Conservation (phyloP, 2,329 filamentous ascomycete species). For the Pseudogymnoascus sp. region DNA sequence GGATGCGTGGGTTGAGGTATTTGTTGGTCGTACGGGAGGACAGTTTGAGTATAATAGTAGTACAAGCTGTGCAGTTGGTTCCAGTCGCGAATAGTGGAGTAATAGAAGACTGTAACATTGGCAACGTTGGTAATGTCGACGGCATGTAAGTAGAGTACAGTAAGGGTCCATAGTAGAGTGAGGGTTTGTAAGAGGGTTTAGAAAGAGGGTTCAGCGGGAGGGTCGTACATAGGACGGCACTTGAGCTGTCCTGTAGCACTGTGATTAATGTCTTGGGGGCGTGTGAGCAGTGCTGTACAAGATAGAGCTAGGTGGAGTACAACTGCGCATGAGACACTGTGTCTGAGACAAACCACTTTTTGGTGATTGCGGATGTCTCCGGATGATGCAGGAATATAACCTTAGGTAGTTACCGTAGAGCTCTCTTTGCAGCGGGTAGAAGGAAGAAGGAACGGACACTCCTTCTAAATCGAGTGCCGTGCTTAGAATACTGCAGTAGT, state of each 20-base stretch:
- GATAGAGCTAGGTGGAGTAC: background rate
- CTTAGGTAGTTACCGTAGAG: background rate
- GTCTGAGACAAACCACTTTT: background rate
- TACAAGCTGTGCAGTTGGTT: background rate
- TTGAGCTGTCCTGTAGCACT: background rate
- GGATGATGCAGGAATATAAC: background rate
- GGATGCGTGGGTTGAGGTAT: slow-evolving; percentile 2
- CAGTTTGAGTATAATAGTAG: background rate
- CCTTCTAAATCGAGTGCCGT: background rate
- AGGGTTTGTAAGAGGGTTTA: background rate
- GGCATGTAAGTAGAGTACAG: background rate
- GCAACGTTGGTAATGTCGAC: background rate
- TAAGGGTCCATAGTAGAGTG: background rate
- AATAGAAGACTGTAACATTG: background rate
- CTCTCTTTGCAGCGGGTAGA: background rate
- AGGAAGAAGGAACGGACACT: background rate
- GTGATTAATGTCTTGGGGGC: background rate
- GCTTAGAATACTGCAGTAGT: background rate
- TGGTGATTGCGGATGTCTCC: background rate
- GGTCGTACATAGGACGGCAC: background rate
- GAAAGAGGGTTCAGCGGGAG: background rate
- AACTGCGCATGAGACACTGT: background rate
- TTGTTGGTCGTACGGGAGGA: background rate
- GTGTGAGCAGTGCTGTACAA: background rate
- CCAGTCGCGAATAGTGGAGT: background rate